These are phyloP conservation scores for Tulasnella sp. DNA, from an alignment of 768 basidiomycete genomes.

Conservation along the genomic window DNA sequence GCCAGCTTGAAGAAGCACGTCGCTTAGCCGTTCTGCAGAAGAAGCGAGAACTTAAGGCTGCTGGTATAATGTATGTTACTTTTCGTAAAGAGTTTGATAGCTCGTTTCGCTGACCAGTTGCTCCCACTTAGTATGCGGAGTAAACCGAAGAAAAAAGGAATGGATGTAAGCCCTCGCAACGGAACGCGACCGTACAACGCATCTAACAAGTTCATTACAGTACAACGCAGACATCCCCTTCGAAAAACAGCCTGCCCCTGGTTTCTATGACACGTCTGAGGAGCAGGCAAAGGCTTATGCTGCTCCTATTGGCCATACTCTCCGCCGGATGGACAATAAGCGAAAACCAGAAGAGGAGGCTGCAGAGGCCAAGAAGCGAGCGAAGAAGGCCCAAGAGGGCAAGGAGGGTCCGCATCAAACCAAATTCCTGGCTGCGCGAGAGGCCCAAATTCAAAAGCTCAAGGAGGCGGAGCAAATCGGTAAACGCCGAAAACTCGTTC, in stretches of 20 bases:
- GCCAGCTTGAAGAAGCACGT: conserved; percentile 93
- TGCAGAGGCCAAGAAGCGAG: conserved; percentile 85
- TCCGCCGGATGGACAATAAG: conserved; percentile 93
- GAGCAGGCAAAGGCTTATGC: conserved; percentile 81
- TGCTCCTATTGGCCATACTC: conserved; percentile 88
- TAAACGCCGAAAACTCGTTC: conserved; percentile 72
- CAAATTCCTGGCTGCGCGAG: conserved; percentile 94
- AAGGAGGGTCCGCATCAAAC: conserved; percentile 55
- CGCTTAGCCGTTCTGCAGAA: conserved; percentile 94
- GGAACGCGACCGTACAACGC: not conserved
- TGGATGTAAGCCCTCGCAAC: conserved; percentile 67
- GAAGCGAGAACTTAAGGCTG: conserved; percentile 95
- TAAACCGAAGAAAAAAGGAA: conserved; percentile 93
- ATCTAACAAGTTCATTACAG: conserved; percentile 41
- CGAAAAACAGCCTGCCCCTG: conserved; percentile 91
- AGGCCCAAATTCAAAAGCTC: conserved; percentile 95
- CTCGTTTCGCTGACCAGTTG: not conserved
- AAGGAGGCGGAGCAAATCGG: conserved; percentile 97
- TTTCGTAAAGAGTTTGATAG: conserved; percentile 15
- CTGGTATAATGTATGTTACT: conserved; percentile 80
- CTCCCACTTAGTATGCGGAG: conserved; percentile 65
- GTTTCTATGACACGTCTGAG: conserved; percentile 95
- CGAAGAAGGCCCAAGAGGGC: conserved; percentile 72
- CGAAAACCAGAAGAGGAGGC: conserved; percentile 92
- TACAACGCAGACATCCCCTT: conserved; percentile 99